A percentile compares a stretch with the other conserved stretches of the same genome.
These are phyloP conservation scores for Sanghuangporus sanghuang DNA, from an alignment of 1,284 basidiomycete species.

Conservation along the genomic window DNA sequence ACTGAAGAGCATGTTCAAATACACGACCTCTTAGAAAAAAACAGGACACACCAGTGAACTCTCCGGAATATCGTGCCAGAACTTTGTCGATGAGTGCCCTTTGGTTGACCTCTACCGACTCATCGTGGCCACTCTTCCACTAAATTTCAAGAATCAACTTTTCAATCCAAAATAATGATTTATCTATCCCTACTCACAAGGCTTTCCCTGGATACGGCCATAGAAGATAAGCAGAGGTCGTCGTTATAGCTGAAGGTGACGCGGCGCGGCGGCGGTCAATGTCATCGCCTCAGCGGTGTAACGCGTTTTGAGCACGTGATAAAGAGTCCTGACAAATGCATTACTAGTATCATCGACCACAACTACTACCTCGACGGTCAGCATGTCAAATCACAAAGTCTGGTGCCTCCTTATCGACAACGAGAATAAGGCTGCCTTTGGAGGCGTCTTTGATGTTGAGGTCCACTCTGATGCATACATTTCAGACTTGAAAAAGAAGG, in stretches of 20 bases:
- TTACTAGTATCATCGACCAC: too few relatives aligned
- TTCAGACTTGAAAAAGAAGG: too few relatives aligned
- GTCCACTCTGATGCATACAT: too few relatives aligned
- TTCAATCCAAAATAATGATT: background rate
- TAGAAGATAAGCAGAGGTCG: background rate
- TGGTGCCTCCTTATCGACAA: too few relatives aligned
- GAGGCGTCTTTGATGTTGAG: too few relatives aligned
- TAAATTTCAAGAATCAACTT: slow-evolving; percentile 22
- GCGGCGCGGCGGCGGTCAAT: background rate
- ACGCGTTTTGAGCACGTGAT: background rate
- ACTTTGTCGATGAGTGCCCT: slow-evolving; percentile 92
- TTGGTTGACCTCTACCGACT: slow-evolving; percentile 93
- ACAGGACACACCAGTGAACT: slow-evolving; percentile 69
- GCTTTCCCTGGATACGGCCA: slow-evolving; percentile 11
- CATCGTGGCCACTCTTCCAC: slow-evolving; percentile 74
- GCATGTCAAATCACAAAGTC: too few relatives aligned
- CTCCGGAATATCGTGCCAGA: slow-evolving; percentile 90
- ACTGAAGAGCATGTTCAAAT: slow-evolving; percentile 37
- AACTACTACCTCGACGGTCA: too few relatives aligned
- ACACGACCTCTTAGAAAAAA: background rate
- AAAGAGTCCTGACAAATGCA: too few relatives aligned
- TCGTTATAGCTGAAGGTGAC: background rate
- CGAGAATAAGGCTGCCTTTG: too few relatives aligned
- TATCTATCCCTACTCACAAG: background rate
- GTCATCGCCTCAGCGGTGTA: background rate